Conservation (phyloP, 2,329 filamentous ascomycete genomes). For the Aspergillus hiratsukae region DNA sequence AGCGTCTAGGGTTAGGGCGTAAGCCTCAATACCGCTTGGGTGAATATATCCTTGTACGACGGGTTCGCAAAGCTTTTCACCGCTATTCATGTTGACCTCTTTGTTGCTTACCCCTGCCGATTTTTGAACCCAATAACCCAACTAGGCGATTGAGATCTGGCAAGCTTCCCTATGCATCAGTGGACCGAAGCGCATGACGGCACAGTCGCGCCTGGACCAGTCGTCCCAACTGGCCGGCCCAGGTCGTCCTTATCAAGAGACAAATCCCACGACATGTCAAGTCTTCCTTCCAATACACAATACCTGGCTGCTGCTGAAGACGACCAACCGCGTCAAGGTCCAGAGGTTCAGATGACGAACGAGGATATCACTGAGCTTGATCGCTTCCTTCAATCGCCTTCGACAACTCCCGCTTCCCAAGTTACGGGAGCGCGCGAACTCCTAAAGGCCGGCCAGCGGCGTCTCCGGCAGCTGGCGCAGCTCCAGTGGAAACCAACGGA, state of each 20-base stretch:
- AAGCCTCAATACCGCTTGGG: neutral
- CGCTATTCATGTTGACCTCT: conserved; percentile 9
- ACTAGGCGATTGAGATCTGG: conserved; percentile 15
- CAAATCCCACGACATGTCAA: conserved; percentile 21
- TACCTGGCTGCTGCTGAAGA: conserved; percentile 4
- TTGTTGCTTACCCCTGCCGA: conserved; percentile 3
- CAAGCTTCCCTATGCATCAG: conserved; percentile 25
- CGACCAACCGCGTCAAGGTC: conserved; percentile 5
- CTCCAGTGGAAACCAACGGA: conserved; percentile 25
- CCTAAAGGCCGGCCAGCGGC: conserved; percentile 30
- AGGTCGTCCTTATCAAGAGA: conserved; percentile 23
- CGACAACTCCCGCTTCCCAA: conserved; percentile 17
- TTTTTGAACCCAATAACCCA: conserved; percentile 18
- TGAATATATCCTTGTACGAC: neutral
- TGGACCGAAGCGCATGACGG: conserved; percentile 20
- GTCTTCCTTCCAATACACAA: conserved; percentile 10
- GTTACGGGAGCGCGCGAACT: conserved; percentile 24
- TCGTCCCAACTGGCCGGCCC: conserved; percentile 31
- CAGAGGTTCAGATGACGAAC: conserved; percentile 20
- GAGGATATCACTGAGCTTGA: conserved; percentile 34
- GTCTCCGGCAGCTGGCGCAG: conserved; percentile 32
- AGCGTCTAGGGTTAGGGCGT: neutral
- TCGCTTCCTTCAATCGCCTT: conserved; percentile 32
- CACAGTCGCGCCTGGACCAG: conserved; percentile 31
- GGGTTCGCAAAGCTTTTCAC: neutral